Evolutionary conservation across 305 asterid genomes (phyloP).

Genomic region (Fraxinus ornus): DNA sequence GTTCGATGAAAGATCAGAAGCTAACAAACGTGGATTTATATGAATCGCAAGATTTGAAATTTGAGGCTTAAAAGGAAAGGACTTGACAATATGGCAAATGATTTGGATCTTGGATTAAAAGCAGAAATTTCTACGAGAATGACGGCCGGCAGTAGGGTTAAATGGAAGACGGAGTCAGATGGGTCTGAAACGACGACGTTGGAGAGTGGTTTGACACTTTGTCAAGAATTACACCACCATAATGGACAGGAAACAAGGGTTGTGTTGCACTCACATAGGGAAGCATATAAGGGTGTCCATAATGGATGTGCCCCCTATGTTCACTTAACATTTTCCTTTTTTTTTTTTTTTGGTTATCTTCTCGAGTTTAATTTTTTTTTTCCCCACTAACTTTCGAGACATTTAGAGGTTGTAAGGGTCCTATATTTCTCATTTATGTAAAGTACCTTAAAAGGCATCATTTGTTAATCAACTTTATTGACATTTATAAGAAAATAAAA

Average conservation of each 20-base stretch:
- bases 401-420: not conserved
- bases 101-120: constrained; percentile 33
- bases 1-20: constrained; percentile 5
- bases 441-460: not conserved
- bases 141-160: constrained; percentile 30
- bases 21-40: constrained; percentile 8
- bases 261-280: too few relatives aligned
- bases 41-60: constrained; percentile 26
- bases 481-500: too few relatives aligned
- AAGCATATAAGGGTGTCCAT: too few relatives aligned
- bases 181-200: constrained; percentile 56
- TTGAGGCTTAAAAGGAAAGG: constrained; percentile 21
- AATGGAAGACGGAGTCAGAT: constrained; percentile 31
- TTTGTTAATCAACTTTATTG: too few relatives aligned
- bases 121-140: constrained; percentile 28
- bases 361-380: not conserved
- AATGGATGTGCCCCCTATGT: too few relatives aligned
- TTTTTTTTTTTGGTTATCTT: not conserved
- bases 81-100: constrained; percentile 20
- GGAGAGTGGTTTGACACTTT: constrained; percentile 37
- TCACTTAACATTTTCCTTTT: too few relatives aligned
- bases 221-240: constrained; percentile 22
- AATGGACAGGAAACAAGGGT: constrained; percentile 30
- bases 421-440: not conserved
- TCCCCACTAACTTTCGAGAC: not conserved